Evolutionary conservation across 768 basidiomycete genomes (phyloP), one percentile per base, ranked within the genome.

Genomic region (Erythrobasidium yunnanense): DNA sequence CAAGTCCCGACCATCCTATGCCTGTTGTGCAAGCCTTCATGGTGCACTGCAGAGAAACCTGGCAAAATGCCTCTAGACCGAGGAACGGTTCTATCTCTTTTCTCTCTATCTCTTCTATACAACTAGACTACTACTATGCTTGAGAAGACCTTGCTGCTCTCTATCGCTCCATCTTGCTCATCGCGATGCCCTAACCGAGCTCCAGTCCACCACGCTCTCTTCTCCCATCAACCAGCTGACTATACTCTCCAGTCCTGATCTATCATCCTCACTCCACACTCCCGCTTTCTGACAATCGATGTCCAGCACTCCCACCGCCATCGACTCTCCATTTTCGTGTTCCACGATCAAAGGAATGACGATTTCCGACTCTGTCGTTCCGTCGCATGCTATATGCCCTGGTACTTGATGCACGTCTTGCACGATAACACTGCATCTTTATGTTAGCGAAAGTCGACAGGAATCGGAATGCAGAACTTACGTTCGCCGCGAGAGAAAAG

Each of bases 301-400:
- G 77, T 96, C 91, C 45, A 95, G 77, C 13, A 83, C 81, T 22
- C 82, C 81, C 5, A 82, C 6, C 7, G 33, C 50, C 34, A 4
- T 4, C 5, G 22, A 18, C 15, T 35, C 15, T 4, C 20, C 13
- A 4, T 18, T 20, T 13, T 22, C 22, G 33, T 29, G 4, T 11
- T 57, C 34, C 33, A 22, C 34, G 18, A 96, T 79, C 4, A 63
- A 49, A 5, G 92, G 92, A 54, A 87, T 78, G 23, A 95, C 91
- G 54, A 96, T 83, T 75, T 97, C 93, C 71, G 87, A 88, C 72
- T 85, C 85, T 1, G 92, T 93, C 57, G 85, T 84, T 22, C 84
- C 87, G 70, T 96, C 91, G 73, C 93, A 96, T 1, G 90, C 88
- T 68, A 95, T 93, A 74, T 97, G 93, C 0, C 92, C 90, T 0